phyloP scores from a whole-genome alignment of 2,329 filamentous ascomycete genomes.

The Trichoderma arundinaceum region DNA sequence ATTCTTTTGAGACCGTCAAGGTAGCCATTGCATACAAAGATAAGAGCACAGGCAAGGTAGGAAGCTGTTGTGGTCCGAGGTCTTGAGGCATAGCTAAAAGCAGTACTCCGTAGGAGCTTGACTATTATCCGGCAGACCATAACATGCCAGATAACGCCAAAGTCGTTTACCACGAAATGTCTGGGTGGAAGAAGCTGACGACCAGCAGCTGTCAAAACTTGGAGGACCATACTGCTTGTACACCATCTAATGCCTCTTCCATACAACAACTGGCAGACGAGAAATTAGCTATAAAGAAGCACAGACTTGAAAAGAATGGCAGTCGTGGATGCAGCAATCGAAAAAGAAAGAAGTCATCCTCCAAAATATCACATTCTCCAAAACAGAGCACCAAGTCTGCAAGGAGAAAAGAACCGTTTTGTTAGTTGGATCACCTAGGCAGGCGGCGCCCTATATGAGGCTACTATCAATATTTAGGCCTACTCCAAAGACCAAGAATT shows the following conservation, averaged over 20 bases:
- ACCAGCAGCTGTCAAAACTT: slow-evolving; percentile 49
- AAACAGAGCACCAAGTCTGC: background rate
- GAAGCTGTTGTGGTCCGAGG: no score
- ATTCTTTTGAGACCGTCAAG: no score
- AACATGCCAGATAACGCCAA: slow-evolving; percentile 62
- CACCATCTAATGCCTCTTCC: background rate
- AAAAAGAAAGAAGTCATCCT: background rate
- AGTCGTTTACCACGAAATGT: slow-evolving; percentile 70
- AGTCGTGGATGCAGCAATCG: background rate
- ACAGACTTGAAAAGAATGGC: background rate
- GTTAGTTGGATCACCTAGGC: background rate
- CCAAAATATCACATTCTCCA: background rate
- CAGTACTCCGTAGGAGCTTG: no score
- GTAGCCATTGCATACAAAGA: no score
- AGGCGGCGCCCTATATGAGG: background rate
- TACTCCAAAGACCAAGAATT: no score
- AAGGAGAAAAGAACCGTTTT: background rate
- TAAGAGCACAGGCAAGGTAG: no score
- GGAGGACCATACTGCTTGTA: background rate
- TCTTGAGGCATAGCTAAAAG: no score
- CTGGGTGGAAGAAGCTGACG: slow-evolving; percentile 71
- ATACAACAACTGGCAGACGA: background rate
- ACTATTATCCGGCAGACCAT: slow-evolving; percentile 51
- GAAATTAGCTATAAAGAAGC: background rate
- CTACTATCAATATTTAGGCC: background rate